Conservation (phyloP, 331 rosid species). For the Spiraea crenata region DNA sequence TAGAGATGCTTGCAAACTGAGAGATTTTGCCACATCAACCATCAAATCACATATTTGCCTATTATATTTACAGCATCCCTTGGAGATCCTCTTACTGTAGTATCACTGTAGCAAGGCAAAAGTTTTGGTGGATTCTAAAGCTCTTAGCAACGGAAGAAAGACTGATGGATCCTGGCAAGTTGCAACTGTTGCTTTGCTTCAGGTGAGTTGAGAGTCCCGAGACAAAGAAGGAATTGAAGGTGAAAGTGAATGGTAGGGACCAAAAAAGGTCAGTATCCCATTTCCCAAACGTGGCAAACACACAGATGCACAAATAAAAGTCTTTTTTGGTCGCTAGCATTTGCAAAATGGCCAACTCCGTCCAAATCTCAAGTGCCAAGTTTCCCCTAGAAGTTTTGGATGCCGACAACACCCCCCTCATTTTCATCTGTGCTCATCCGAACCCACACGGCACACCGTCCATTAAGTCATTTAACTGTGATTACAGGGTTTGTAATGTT, state of each 20-base stretch:
- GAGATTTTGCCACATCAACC: no score
- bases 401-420: constrained; percentile 28
- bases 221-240: background rate
- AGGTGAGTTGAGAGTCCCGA: background rate
- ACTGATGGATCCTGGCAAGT: background rate
- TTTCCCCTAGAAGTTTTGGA: background rate
- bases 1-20: no score
- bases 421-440: background rate
- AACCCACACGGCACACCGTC: constrained; percentile 17
- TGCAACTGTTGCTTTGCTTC: no score
- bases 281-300: constrained; percentile 12
- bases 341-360: background rate
- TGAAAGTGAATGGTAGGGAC: constrained; percentile 4
- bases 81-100: no score
- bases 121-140: no score
- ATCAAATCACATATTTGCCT: no score
- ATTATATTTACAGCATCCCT: no score
- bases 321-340: constrained; percentile 15
- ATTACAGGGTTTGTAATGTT: background rate
- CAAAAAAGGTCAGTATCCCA: background rate
- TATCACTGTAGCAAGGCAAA: no score
- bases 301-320: background rate
- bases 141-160: no score
- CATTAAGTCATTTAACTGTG: background rate
- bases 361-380: background rate